Evolutionary conservation across 208 protist species (phyloP), one percentile per base, ranked within the genome.

Genomic region (Wallacemonas sp.): DNA sequence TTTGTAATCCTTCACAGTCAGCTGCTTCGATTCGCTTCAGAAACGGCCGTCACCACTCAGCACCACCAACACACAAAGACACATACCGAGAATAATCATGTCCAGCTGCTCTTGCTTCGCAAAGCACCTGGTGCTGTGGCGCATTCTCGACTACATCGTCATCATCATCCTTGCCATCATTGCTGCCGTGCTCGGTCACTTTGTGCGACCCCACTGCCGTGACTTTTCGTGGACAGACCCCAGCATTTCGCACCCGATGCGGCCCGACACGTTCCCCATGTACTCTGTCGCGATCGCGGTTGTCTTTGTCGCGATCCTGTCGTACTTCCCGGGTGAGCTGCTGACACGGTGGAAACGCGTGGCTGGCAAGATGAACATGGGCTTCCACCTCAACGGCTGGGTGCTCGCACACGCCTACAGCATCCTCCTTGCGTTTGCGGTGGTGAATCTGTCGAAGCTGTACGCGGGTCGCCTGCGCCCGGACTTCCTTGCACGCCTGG

Each of bases 381-480:
- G 34, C 0, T 36, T 74, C 0, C 54, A 65, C 48, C 30, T 80
- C n/a, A 75, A 69, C 19, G 21, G 63, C 17, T 89, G 83, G 83
- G 41, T 80, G 34, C 57, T 70, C 44, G 68, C 62, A 6, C 76
- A 82, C 14, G 36, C 39, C n/a, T 82, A 74, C 52, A 72, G 67
- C 49, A 61, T 93, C 24, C 76, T 79, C 16, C 63, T 80, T 26
- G 76, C 88, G 1, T 73, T 81, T 39, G 65, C 71, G 3, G 60
- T 88, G 17, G 76, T 84, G 55, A 81, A 76, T 44, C 1, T 88
- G 43, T 65, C 71, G 17, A 91, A 94, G 68, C 29, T 95, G 8
- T 85, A 82, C 47, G 91, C 92, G 12, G 93, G 96, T 8, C 78
- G 96, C 12, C 85, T 94, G 38, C 81, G 94, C 11, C 96, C 96